Conservation (phyloP, 1,284 basidiomycete species). For the Cutaneotrichosporon cavernicola region DNA sequence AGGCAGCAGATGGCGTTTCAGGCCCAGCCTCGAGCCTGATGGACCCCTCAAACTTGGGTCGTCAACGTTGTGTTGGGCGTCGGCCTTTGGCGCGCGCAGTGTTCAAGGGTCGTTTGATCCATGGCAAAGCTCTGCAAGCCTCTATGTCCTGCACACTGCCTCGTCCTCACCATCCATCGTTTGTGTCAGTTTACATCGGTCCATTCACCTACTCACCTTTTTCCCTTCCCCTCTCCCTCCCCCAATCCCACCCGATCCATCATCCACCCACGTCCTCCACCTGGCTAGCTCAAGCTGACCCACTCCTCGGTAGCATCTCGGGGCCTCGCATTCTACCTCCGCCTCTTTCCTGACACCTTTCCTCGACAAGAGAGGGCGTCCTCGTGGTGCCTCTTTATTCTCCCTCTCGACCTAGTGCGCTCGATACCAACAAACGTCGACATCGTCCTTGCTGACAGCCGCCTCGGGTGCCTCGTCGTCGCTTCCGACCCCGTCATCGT, state of each 20-base stretch:
- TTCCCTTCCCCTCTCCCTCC: neutral
- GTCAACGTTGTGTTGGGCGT: neutral
- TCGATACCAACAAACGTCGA: neutral
- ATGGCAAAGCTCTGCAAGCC: neutral
- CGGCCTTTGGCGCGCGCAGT: neutral
- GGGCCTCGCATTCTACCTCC: neutral
- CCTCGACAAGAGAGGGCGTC: neutral
- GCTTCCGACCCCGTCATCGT: neutral
- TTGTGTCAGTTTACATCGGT: conserved; percentile 1
- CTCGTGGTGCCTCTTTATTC: conserved; percentile 9
- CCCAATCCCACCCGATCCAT: neutral
- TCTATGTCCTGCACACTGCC: neutral
- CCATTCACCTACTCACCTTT: conserved; percentile 1
- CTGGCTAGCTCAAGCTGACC: neutral
- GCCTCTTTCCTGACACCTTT: neutral
- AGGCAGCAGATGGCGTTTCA: neutral
- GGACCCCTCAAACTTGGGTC: neutral
- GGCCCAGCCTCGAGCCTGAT: neutral
- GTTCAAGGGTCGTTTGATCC: neutral
- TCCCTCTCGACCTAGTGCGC: conserved; percentile 5
- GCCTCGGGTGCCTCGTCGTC: neutral
- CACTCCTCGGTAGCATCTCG: neutral
- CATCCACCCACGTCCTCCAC: neutral
- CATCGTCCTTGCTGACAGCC: conserved; percentile 4
- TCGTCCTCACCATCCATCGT: conserved; percentile 3